Evolutionary conservation across 306 rosid genomes (phyloP), one percentile per base, ranked within the genome.

Genomic region (Psophocarpus tetragonolobus): DNA sequence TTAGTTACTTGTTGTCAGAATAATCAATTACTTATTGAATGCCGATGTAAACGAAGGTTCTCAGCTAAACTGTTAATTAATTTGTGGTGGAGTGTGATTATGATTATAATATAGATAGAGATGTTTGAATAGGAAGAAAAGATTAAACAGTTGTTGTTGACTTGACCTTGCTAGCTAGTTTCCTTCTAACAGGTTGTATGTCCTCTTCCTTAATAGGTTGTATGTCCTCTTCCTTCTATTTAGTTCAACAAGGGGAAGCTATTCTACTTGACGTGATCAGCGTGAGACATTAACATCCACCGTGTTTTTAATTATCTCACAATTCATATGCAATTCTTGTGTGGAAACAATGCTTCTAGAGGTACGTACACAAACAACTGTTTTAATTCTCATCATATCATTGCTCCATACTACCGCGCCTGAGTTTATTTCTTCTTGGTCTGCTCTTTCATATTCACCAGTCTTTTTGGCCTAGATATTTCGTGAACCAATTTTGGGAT

Each of bases 311-410:
- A 44, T 45, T 77, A 71, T 53, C 50, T 39, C 70, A 24, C 30
- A 67, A 63, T 71, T 69, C 73, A 41, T 42, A 42, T 30, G 29
- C 76, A 56, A 76, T 58, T 48, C 26, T 73, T 44, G 39, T 54
- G 64, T 10, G 27, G 56, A 32, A 77, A 68, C 85, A 77, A 82
- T 81, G 88, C 57, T 45, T 77, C 73, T 81, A n/a, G 72, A 78
- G 85, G 88, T 81, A 84, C 68, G 71, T 11, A 5, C 69, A 63
- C 8, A 5, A 75, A 63, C 8, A 74, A 14, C 68, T 39, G 36
- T 47, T 50, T 7, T 15, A 62, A 71, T 36, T 71, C 53, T 53
- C 45, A n/a, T 69, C 77, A 12, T 30, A 6, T 63, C 44, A 7
- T 21, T 32, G 1, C 1, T 47, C 29, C 36, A 1, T 69, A 47